Evolutionary conservation across 345 rosid species (phyloP).

Genomic region (Excoecaria agallocha): DNA sequence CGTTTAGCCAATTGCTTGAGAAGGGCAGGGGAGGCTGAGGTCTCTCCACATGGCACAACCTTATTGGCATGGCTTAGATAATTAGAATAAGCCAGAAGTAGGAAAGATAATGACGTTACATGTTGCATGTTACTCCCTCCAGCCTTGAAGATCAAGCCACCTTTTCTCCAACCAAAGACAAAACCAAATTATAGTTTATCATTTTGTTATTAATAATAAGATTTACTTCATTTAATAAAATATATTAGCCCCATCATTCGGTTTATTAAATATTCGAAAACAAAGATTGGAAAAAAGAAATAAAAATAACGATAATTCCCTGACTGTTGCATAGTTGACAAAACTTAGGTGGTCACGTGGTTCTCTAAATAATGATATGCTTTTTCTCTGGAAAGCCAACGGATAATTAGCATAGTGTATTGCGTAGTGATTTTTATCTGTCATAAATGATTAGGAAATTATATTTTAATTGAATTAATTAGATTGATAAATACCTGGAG

Average conservation of each 20-base stretch:
- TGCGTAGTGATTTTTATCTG: constrained; percentile 14
- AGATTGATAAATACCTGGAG: constrained; percentile 57
- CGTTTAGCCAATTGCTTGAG: constrained; percentile 34
- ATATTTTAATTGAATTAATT: not conserved
- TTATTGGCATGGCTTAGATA: constrained; percentile 38
- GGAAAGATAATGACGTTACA: constrained; percentile 37
- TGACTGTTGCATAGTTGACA: constrained; percentile 9
- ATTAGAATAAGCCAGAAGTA: constrained; percentile 28
- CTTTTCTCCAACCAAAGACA: constrained; percentile 8
- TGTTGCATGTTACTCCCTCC: constrained; percentile 44
- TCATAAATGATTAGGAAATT: not conserved
- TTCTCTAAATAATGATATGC: not conserved
- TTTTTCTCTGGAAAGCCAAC: constrained; percentile 10
- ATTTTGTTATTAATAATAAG: not conserved
- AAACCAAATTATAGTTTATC: not conserved
- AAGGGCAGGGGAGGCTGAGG: constrained; percentile 27
- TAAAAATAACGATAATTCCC: constrained; percentile 11
- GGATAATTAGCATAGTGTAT: not conserved
- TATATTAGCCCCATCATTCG: not conserved
- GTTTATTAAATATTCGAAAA: no score
- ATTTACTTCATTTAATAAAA: not conserved
- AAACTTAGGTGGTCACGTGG: constrained; percentile 2
- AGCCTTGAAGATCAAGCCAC: constrained; percentile 37
- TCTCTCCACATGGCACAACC: constrained; percentile 28
- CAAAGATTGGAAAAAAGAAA: not conserved